Conservation (phyloP, 192 early-diverging fungal species). For the Umbelopsis sp. region DNA sequence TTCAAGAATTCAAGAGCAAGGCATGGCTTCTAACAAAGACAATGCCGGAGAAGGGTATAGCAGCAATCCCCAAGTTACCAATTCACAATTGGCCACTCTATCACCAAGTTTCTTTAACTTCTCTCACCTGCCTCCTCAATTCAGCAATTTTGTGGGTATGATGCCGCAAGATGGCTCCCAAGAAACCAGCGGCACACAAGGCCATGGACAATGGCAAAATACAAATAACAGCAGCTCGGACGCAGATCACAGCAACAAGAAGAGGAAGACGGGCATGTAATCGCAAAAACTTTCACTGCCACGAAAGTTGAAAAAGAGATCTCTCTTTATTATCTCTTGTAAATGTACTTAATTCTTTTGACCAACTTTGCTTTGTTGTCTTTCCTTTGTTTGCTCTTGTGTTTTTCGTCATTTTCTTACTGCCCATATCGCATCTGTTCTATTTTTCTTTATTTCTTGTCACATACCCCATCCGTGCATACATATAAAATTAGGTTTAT, state of each 20-base stretch:
- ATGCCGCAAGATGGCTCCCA: background rate
- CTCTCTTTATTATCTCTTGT: background rate
- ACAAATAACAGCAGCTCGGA: background rate
- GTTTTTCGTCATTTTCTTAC: background rate
- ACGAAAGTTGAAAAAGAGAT: background rate
- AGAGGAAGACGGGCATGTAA: slow-evolving; percentile 17
- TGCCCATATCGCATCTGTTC: too few relatives aligned
- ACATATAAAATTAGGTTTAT: too few relatives aligned
- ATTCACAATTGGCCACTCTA: background rate
- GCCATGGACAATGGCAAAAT: slow-evolving; percentile 8
- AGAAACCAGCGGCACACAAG: background rate
- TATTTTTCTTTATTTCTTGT: too few relatives aligned
- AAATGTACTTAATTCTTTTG: background rate
- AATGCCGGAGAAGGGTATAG: background rate
- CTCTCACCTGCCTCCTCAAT: background rate
- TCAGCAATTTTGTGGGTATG: background rate
- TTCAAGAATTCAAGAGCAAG: background rate
- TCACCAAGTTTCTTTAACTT: slow-evolving; percentile 6
- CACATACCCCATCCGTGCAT: too few relatives aligned
- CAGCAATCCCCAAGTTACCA: background rate
- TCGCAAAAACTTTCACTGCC: background rate
- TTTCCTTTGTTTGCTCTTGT: background rate
- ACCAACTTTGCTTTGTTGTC: background rate
- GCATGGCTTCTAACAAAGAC: background rate
- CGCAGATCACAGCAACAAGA: slow-evolving; percentile 1